Conservation (phyloP, 768 basidiomycete genomes). For the Hydnomerulius pinastri region DNA sequence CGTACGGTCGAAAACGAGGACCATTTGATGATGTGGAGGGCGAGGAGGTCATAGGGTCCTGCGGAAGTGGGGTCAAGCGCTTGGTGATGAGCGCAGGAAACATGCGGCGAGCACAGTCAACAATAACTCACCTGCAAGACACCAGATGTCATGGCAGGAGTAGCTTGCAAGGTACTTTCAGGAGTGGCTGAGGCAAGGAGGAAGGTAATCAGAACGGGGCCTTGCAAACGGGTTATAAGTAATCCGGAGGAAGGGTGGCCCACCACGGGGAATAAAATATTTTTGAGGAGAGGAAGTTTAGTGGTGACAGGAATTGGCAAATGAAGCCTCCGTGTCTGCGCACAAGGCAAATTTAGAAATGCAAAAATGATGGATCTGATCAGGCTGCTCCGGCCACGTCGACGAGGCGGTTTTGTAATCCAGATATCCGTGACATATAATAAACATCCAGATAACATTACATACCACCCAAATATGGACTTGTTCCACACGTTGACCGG, state of each 20-base stretch:
- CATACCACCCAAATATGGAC: conserved; percentile 40
- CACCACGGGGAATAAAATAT: conserved; percentile 23
- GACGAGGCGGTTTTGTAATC: conserved; percentile 35
- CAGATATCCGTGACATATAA: conserved; percentile 30
- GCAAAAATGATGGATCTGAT: conserved; percentile 26
- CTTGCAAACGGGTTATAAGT: conserved; percentile 20
- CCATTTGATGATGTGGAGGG: conserved; percentile 25
- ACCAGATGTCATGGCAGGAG: conserved; percentile 41
- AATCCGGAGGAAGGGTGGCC: conserved; percentile 11
- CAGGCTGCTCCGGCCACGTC: conserved; percentile 32
- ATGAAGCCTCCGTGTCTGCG: conserved; percentile 28
- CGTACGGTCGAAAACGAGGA: conserved; percentile 63
- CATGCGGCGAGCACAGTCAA: conserved; percentile 1
- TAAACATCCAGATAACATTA: conserved; percentile 16
- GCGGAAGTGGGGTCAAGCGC: neutral
- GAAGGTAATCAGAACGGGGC: neutral
- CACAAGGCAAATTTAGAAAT: conserved; percentile 30
- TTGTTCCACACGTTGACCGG: conserved; percentile 47
- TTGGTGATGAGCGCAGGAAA: conserved; percentile 4
- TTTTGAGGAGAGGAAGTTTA: conserved; percentile 16
- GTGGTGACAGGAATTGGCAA: conserved; percentile 16
- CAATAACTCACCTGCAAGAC: conserved; percentile 45
- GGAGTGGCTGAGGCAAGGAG: neutral
- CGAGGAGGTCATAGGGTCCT: conserved; percentile 37
- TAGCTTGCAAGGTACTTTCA: neutral